Evolutionary conservation across 331 rosid genomes (phyloP).

Genomic region (Ulmus americana): DNA sequence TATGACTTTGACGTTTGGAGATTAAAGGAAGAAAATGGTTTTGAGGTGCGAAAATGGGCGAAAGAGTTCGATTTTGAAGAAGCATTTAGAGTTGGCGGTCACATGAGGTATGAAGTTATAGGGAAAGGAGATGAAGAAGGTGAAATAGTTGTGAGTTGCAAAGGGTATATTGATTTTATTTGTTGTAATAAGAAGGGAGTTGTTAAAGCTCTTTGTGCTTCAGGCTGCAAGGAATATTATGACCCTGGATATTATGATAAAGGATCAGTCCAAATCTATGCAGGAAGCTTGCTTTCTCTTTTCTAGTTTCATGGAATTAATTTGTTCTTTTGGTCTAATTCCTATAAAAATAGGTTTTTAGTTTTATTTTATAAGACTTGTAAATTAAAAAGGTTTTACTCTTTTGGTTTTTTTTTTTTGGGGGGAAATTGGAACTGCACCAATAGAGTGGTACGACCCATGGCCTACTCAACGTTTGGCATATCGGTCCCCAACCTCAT

Average conservation of each 20-base stretch:
- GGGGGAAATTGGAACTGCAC: too few species aligned
- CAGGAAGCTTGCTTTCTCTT: slow-evolving; percentile 1
- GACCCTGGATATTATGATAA: not conserved
- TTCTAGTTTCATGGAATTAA: not conserved
- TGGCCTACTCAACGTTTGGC: too few species aligned
- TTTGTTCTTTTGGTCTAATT: too few species aligned
- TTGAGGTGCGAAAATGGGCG: not conserved
- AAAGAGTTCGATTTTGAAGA: not conserved
- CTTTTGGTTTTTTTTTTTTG: too few species aligned
- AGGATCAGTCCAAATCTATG: not conserved
- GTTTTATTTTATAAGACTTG: too few species aligned
- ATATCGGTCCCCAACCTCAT: too few species aligned
- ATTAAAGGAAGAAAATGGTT: not conserved
- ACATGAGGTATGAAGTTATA: not conserved
- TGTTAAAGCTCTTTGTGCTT: not conserved
- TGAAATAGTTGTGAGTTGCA: not conserved
- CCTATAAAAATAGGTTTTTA: too few species aligned
- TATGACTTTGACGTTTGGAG: not conserved
- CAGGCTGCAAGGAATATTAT: not conserved
- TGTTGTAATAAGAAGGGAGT: not conserved
- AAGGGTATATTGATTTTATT: not conserved
- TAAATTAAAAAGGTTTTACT: too few species aligned
- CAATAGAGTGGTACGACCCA: too few species aligned
- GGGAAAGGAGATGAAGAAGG: not conserved
- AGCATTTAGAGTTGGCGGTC: not conserved